Base-by-base conservation (phyloP, 176 grass and related monocot species). In the Oryza rufipogon region DNA sequence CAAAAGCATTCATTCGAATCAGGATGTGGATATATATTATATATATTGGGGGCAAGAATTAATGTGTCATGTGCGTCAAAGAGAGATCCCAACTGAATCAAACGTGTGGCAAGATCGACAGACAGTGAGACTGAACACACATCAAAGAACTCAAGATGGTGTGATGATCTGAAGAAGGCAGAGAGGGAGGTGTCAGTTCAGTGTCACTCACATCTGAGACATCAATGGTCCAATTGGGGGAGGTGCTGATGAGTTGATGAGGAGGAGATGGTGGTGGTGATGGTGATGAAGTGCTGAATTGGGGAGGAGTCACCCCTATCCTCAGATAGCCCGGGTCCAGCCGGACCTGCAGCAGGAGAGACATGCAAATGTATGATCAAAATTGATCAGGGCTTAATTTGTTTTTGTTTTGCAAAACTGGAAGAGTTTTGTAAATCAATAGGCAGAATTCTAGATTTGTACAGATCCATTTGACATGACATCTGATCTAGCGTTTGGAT, bases 191-290 rank as follows among this genome's bases (percentile, higher is more conserved):
- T 36, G 41, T 41, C 39, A 75, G n/a, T 38, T 41, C 39, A 75
- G n/a, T 38, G 42, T 0, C 19, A 83, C 88, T 90, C 73, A 90
- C 83, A 33, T 90, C 83, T 19, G 79, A 78, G 39, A 90, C 83
- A 74, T 90, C 78, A 25, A 86, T 90, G 41, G 83, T 90, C 88
- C 88, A 90, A 46, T 60, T 90, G 6, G 79, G 45, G 46, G 83
- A 64, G n/a, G 60, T 77, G 32, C 41, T 81, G 39, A 32, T 47
- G 46, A 49, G 13, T 25, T 81, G 39, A 41, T 81, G 39, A 41
- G 39, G 66, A 70, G 79, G 79, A 22, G 78, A 80, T 22, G 25
- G 11, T 9, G 39, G 39, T 41, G 39, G 39, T 41, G 39, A 41
- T 16, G 68, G 70, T 20, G 60, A 4, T n/a, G 52, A 42, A 15